A percentile compares a stretch with the other conserved stretches of the same genome.
These are phyloP conservation scores for Globisporangium emineosum DNA, from an alignment of 352 stramenopile genomes.

Conservation along the genomic window DNA sequence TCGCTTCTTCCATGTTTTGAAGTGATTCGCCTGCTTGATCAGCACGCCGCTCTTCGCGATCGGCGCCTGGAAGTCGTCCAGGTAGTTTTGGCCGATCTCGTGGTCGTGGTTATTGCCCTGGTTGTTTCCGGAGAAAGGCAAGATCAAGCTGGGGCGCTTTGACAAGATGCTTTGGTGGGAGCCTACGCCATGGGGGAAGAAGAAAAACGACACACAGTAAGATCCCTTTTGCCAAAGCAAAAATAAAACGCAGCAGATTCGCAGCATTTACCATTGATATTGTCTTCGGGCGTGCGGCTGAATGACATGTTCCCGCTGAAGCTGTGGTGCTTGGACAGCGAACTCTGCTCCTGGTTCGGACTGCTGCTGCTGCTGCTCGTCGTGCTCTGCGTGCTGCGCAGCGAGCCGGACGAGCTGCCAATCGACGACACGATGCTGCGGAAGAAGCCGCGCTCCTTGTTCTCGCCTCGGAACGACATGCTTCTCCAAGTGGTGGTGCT, in stretches of 20 bases:
- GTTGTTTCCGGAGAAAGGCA: conserved; percentile 45
- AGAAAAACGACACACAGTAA: background rate
- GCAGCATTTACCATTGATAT: conserved; percentile 26
- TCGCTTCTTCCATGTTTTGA: conserved; percentile 89
- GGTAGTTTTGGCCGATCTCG: conserved; percentile 39
- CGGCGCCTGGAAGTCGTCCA: conserved; percentile 77
- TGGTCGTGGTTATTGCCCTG: conserved; percentile 19
- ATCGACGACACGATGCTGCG: conserved; percentile 64
- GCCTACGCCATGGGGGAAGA: background rate
- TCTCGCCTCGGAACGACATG: conserved; percentile 33
- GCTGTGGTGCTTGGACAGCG: conserved; percentile 61
- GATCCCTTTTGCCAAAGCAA: background rate
- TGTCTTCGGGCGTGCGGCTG: conserved; percentile 35
- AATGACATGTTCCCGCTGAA: conserved; percentile 74
- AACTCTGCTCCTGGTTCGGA: conserved; percentile 22
- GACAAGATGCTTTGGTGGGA: conserved; percentile 51
- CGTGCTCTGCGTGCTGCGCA: conserved; percentile 25
- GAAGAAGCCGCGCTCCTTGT: conserved; percentile 52
- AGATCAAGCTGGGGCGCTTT: conserved; percentile 73
- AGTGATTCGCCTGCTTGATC: conserved; percentile 86
- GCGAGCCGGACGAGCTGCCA: conserved; percentile 34
- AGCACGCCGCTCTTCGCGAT: conserved; percentile 84
- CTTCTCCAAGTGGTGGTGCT: background rate
- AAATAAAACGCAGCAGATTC: background rate
- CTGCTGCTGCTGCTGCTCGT: conserved; percentile 31